Base-by-base conservation (phyloP, 805 yeast species). In the Saccharomyces mikatae region DNA sequence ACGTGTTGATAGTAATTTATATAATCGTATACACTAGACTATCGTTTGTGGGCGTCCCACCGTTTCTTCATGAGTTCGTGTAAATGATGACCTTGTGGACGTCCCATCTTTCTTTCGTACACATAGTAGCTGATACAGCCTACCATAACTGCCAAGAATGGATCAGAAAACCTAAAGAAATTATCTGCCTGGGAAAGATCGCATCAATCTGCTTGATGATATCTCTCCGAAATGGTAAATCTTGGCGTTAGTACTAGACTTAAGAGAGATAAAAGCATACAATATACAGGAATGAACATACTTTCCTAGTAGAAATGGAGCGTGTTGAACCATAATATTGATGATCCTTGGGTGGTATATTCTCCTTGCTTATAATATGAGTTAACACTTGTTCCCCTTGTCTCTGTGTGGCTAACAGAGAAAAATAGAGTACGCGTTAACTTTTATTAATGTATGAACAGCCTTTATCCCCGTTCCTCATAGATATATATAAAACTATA, bases 61-160 rank as follows among this genome's bases (percentile, higher is more conserved):
- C 70, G 74, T 62, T 76, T 74, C 26, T 54, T 48, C 2, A 82
- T 56, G 52, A 85, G 70, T 56, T 82, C 86, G 57, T 78, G 76
- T 62, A 86, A 68, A 2, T 77, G 69, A 57, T 84, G 89, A 11
- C 88, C 89, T 51, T 76, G 77, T 32, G 76, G 76, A 59, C 87
- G 74, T 2, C 79, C 80, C 0, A 75, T 75, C 60, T 87, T 74
- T 56, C 65, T 70, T 64, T 87, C 95, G 59, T 83, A 82, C 9
- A 82, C 70, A 58, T 79, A 83, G 66, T 82, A 87, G 4, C 89
- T 81, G 6, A 79, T 69, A 0, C 78, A 75, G 0, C 95, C 95
- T 1, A 86, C 76, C 0, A 75, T 64, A 2, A 86, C 62, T 2
- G 86, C 91, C 58, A 84, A 78, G 2, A 84, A 28, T 4, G 92